Evolutionary conservation across 352 stramenopile genomes (phyloP).

Genomic region (Phytophthora ramorum): DNA sequence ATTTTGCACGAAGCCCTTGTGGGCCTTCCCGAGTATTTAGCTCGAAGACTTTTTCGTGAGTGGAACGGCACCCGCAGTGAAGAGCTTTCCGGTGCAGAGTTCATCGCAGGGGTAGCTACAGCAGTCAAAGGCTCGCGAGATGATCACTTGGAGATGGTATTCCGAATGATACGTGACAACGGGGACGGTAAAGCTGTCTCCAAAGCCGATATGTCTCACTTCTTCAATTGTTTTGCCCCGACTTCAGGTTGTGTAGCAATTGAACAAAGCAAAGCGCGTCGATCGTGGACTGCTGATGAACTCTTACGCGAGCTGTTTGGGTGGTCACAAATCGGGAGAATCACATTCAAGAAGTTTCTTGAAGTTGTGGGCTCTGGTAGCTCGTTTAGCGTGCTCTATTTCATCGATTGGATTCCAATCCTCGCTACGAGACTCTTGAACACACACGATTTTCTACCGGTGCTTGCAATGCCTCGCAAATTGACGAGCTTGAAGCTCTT

Average conservation of each 20-base stretch:
- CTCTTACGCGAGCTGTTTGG: conserved; percentile 5
- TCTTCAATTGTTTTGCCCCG: conserved; percentile 9
- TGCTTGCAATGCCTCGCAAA: background rate
- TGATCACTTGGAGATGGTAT: conserved; percentile 56
- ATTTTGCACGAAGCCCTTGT: conserved; percentile 46
- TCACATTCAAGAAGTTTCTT: conserved; percentile 12
- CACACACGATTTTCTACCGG: background rate
- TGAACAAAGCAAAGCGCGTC: conserved; percentile 3
- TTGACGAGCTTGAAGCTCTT: background rate
- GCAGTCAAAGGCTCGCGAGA: conserved; percentile 44
- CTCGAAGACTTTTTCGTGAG: conserved; percentile 42
- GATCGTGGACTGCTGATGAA: conserved; percentile 9
- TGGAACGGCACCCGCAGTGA: conserved; percentile 39
- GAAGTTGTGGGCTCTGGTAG: conserved; percentile 3
- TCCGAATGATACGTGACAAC: conserved; percentile 40
- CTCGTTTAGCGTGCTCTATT: conserved; percentile 7
- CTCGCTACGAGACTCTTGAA: conserved; percentile 26
- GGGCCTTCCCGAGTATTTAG: conserved; percentile 38
- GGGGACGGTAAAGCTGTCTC: background rate
- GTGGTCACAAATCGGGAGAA: background rate
- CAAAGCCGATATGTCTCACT: conserved; percentile 3
- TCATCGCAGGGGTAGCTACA: conserved; percentile 40
- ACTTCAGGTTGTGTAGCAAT: conserved; percentile 8
- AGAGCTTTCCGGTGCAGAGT: conserved; percentile 44
- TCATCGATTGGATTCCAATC: conserved; percentile 50